Evolutionary conservation across 2,329 filamentous ascomycete genomes (phyloP).

Genomic region (Claviceps sp.): DNA sequence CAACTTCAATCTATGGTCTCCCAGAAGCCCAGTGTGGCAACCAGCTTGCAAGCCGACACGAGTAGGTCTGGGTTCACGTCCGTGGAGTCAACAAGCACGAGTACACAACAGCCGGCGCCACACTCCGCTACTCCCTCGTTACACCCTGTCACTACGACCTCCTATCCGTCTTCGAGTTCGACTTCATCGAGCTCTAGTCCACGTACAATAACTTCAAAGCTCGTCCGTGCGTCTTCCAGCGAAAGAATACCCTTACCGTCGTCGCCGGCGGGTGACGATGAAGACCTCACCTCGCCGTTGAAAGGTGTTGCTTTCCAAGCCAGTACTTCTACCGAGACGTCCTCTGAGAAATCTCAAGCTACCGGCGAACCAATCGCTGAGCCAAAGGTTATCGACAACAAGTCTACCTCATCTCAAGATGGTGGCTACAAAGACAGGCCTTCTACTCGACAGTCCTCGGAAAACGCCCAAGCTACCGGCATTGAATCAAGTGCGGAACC

Average conservation of each 20-base stretch:
- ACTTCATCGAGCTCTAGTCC: not conserved
- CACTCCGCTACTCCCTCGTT: not conserved
- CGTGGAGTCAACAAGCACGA: conserved; percentile 1
- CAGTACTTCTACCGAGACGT: not conserved
- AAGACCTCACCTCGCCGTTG: not conserved
- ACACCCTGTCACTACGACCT: not conserved
- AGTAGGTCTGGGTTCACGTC: conserved; percentile 12
- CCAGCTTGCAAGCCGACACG: conserved; percentile 14
- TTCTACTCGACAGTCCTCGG: not conserved
- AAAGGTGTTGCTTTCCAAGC: not conserved
- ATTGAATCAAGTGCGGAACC: not conserved
- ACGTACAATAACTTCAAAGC: not conserved
- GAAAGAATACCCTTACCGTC: not conserved
- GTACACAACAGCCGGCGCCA: not conserved
- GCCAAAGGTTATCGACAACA: no score
- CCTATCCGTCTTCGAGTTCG: not conserved
- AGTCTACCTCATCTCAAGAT: no score
- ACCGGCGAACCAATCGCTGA: not conserved
- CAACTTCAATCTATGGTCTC: conserved; percentile 14
- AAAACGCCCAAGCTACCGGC: not conserved
- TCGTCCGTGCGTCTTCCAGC: not conserved
- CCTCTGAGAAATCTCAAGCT: not conserved
- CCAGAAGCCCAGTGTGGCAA: conserved; percentile 11
- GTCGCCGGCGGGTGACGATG: not conserved
- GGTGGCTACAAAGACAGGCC: no score